phyloP scores from a whole-genome alignment of 345 rosid genomes.

The Eucalyptus cloeziana region DNA sequence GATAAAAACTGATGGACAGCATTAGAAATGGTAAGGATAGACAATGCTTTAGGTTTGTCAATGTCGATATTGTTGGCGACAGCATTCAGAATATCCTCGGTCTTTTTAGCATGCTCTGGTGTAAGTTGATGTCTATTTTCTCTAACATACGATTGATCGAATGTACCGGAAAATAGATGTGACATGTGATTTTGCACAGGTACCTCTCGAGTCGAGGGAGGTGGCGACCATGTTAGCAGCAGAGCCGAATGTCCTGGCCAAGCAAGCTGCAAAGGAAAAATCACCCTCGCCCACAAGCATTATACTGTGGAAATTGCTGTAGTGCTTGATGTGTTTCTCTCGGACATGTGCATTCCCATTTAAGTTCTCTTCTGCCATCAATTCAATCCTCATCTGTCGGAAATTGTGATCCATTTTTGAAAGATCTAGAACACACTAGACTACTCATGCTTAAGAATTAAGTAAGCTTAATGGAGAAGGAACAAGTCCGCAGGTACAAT shows the following conservation, averaged over 20 bases:
- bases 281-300: slow-evolving; percentile 55
- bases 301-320: slow-evolving; percentile 21
- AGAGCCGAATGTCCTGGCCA: slow-evolving; percentile 32
- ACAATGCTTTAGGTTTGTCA: neutral
- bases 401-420: too few relatives aligned
- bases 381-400: neutral
- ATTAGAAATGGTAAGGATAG: neutral
- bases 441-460: too few relatives aligned
- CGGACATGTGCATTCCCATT: neutral
- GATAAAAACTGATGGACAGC: neutral
- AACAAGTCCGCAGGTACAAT: too few relatives aligned
- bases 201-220: slow-evolving; percentile 25
- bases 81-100: neutral
- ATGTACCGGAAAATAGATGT: neutral
- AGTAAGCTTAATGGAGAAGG: too few relatives aligned
- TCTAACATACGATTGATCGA: neutral
- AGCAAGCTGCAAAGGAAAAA: slow-evolving; percentile 40
- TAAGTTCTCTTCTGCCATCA: neutral
- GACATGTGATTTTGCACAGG: too few relatives aligned
- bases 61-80: neutral
- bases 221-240: slow-evolving; percentile 36
- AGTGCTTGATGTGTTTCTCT: slow-evolving; percentile 21
- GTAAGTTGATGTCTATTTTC: neutral
- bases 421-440: too few relatives aligned
- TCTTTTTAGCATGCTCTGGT: neutral